Base-by-base conservation (phyloP, 1,284 basidiomycete species). In the Anthracocystis walkeri region DNA sequence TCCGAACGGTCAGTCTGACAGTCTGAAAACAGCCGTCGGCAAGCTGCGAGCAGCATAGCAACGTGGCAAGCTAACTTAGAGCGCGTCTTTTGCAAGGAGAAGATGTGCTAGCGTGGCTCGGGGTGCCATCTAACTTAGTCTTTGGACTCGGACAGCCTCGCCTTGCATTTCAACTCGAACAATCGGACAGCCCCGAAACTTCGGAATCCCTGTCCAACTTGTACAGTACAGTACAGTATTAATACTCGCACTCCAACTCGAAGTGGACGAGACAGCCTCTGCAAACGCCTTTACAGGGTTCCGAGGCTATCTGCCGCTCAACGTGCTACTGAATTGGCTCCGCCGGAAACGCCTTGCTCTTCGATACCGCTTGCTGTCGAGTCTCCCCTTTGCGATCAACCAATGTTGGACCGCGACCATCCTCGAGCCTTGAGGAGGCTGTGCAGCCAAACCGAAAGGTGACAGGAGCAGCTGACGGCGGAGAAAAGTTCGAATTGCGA, bases 201-300 rank as follows among this genome's bases (percentile, higher is more conserved):
- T 44, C 20, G 42, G 42, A 23, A 20, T 42, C 7, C 38, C 38
- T n/a, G n/a, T n/a, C n/a, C n/a, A n/a, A n/a, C n/a, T n/a, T n/a
- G n/a, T 31, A 10, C 29, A 31, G 6, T 31, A 10, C 29, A 31
- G 31, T 33, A 33, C 31, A 2, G 31, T 33, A 33, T 4, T 31
- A 4, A 10, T 10, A 10, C 29, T 31, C 29, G 8, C 38, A 12
- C 38, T n/a, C 14, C 46, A n/a, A n/a, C n/a, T n/a, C n/a, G n/a
- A n/a, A n/a, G n/a, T n/a, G n/a, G n/a, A n/a, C n/a, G n/a, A n/a
- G n/a, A n/a, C n/a, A n/a, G n/a, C n/a, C n/a, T n/a, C n/a, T n/a
- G n/a, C n/a, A n/a, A n/a, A 46, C 45, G 45, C 45, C 16, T 10
- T 18, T 4, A 29, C 25, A 46, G 45, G 45, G 45, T 46, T 46